These are phyloP conservation scores for Ceriops zippeliana DNA, from an alignment of 345 rosid species.

Conservation along the genomic window DNA sequence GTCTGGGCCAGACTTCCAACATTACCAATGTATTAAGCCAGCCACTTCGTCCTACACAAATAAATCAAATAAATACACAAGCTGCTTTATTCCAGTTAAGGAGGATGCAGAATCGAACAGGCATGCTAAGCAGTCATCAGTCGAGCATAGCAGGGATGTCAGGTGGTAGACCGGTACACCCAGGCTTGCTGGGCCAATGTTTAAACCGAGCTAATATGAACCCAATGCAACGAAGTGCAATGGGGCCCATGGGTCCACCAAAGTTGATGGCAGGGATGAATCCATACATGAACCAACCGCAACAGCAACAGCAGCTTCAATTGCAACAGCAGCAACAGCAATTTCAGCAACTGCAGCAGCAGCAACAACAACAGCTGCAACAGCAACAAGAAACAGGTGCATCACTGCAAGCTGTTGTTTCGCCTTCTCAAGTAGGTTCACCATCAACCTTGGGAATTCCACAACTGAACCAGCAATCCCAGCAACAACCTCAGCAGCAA, in stretches of 20 bases:
- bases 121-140: constrained; percentile 56
- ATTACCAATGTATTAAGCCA: constrained; percentile 52
- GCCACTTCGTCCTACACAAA: constrained; percentile 47
- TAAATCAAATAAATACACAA: constrained; percentile 20
- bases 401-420: constrained; percentile 67
- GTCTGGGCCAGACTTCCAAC: constrained; percentile 47
- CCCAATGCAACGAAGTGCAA: constrained; percentile 50
- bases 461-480: constrained; percentile 55
- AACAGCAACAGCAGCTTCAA: constrained; percentile 41
- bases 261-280: constrained; percentile 68
- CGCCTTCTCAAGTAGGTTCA: constrained; percentile 74
- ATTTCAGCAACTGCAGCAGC: constrained; percentile 38
- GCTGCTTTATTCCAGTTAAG: constrained; percentile 34
- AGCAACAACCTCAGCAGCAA: constrained; percentile 58
- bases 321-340: constrained; percentile 21
- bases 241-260: constrained; percentile 90
- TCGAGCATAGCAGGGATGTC: constrained; percentile 60
- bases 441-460: constrained; percentile 66
- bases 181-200: constrained; percentile 53
- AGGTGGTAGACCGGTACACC: constrained; percentile 64
- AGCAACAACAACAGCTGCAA: constrained; percentile 25
- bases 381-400: constrained; percentile 50
- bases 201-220: constrained; percentile 57
- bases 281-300: constrained; percentile 61
- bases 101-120: constrained; percentile 28